Evolutionary conservation across 148 eudicot species (phyloP).

Genomic region (Rhododendron williamsianum): DNA sequence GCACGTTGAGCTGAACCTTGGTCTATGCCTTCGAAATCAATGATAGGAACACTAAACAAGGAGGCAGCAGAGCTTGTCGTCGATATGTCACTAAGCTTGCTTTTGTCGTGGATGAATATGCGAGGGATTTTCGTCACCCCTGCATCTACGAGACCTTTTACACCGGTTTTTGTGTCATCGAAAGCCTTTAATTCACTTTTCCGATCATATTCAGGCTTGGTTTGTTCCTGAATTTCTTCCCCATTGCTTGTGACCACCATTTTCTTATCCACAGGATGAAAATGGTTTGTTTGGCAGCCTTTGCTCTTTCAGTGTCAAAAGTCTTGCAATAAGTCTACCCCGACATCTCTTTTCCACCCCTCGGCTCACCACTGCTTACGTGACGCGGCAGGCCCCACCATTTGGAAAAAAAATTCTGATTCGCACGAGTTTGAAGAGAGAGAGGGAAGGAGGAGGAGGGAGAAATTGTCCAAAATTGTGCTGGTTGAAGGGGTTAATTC

Average conservation of each 20-base stretch:
- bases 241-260: background rate
- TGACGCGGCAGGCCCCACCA: too few relatives aligned
- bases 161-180: conserved; percentile 34
- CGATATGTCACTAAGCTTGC: background rate
- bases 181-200: conserved; percentile 12
- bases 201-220: background rate
- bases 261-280: background rate
- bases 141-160: conserved; percentile 29
- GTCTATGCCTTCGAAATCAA: conserved; percentile 2
- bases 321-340: too few relatives aligned
- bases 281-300: too few relatives aligned
- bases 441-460: too few relatives aligned
- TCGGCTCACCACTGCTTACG: too few relatives aligned
- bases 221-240: background rate
- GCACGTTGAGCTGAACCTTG: background rate
- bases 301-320: background rate
- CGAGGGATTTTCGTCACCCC: conserved; percentile 19
- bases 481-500: too few relatives aligned
- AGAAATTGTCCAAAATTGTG: too few relatives aligned
- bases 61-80: background rate
- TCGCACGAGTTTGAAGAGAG: too few relatives aligned
- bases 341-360: too few relatives aligned
- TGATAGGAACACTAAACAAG: conserved; percentile 11
- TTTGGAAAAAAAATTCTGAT: too few relatives aligned
- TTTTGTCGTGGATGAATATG: conserved; percentile 25